Conservation (phyloP, 116 monocot genomes). For the Phalaenopsis hybrid region DNA sequence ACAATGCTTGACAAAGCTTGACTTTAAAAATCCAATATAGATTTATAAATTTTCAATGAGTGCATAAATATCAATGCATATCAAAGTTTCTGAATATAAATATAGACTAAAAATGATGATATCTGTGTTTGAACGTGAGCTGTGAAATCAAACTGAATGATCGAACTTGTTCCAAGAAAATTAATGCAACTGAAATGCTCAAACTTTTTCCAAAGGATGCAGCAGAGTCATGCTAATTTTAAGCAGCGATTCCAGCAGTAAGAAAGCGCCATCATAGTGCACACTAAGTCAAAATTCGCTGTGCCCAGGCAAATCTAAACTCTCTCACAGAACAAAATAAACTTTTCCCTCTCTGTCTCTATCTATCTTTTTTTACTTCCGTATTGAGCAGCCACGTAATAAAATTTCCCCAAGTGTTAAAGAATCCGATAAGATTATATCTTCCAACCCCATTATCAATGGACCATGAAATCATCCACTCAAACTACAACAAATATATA, state of each 20-base stretch:
- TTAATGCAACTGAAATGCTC: not conserved
- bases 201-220: not conserved
- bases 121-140: not conserved
- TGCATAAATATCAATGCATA: not conserved
- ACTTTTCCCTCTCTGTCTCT: not conserved
- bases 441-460: not conserved
- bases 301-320: not conserved
- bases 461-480: not conserved
- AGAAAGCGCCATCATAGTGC: not conserved
- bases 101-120: too few relatives aligned
- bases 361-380: not conserved
- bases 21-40: not conserved
- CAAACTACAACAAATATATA: not conserved
- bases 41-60: not conserved
- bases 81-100: not conserved
- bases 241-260: not conserved
- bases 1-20: not conserved
- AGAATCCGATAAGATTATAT: not conserved
- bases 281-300: not conserved
- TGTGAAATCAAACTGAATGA: not conserved
- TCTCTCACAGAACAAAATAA: not conserved
- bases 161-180: not conserved
- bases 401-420: not conserved
- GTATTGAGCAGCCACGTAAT: not conserved
- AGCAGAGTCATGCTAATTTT: not conserved